Conservation (phyloP, 495 filamentous ascomycete genomes). For the Cercophora samala region DNA sequence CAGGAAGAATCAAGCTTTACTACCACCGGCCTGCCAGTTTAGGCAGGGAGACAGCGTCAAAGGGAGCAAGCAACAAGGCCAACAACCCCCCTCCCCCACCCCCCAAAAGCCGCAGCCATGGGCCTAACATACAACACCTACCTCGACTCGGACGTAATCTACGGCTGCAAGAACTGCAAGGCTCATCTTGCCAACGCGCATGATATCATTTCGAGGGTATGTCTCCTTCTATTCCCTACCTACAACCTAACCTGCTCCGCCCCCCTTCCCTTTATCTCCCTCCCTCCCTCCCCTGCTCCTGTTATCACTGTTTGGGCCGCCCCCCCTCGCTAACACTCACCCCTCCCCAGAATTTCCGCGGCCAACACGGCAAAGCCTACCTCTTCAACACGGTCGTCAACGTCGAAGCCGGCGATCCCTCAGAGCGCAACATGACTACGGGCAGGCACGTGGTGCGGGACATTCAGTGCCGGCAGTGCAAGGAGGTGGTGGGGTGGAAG, state of each 20-base stretch:
- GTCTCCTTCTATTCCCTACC: constrained; percentile 24
- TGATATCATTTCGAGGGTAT: constrained; percentile 89
- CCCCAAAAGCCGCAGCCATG: constrained; percentile 53
- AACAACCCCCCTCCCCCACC: too few species aligned
- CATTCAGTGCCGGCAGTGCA: constrained; percentile 85
- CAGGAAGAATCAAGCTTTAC: neutral
- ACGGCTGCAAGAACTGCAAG: constrained; percentile 94
- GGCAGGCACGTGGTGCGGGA: constrained; percentile 91
- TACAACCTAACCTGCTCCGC: constrained; percentile 11
- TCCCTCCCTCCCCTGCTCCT: constrained; percentile 3
- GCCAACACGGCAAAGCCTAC: constrained; percentile 97
- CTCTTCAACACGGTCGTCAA: constrained; percentile 96
- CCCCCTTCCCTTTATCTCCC: constrained; percentile 1
- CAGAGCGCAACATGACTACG: constrained; percentile 98
- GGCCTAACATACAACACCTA: constrained; percentile 95
- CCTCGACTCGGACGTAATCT: constrained; percentile 83
- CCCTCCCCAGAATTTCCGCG: constrained; percentile 80
- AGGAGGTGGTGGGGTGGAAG: constrained; percentile 93
- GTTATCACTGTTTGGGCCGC: neutral
- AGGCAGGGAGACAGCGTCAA: neutral
- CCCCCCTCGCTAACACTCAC: neutral
- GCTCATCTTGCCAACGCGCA: constrained; percentile 92
- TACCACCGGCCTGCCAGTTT: too few species aligned
- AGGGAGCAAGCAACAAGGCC: neutral
- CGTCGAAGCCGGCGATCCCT: constrained; percentile 70